Conservation (phyloP, 192 early-diverging fungal genomes). For the Lunasporangiospora selenospora region DNA sequence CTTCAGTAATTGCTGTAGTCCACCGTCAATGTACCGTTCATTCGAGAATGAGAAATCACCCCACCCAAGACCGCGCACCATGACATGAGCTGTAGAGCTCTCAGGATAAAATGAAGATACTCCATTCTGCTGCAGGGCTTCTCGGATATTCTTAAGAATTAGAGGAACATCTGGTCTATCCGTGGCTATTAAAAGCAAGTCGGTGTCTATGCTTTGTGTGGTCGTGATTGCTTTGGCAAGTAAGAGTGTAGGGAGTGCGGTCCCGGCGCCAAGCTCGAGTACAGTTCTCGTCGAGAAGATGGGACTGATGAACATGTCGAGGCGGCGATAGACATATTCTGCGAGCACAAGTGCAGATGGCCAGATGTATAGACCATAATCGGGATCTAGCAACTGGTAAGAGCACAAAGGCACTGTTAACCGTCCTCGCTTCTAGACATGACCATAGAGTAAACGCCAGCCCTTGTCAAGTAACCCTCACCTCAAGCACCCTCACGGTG, state of each 20-base stretch:
- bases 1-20: slow-evolving; percentile 46
- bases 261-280: slow-evolving; percentile 67
- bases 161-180: slow-evolving; percentile 47
- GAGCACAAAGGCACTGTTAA: no score
- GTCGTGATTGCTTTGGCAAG: slow-evolving; percentile 54
- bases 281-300: slow-evolving; percentile 13
- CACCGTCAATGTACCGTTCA: slow-evolving; percentile 8
- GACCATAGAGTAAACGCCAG: background rate
- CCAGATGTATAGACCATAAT: slow-evolving; percentile 76
- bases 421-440: no score
- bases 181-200: slow-evolving; percentile 50
- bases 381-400: slow-evolving; percentile 57
- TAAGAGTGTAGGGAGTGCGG: slow-evolving; percentile 67
- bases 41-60: slow-evolving; percentile 41
- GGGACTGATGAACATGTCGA: slow-evolving; percentile 35
- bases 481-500: slow-evolving; percentile 31
- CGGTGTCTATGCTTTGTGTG: background rate
- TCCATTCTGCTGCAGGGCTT: slow-evolving; percentile 36
- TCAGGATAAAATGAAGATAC: slow-evolving; percentile 20
- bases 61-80: slow-evolving; percentile 56
- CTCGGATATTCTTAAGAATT: slow-evolving; percentile 50
- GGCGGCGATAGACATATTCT: slow-evolving; percentile 57
- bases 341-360: slow-evolving; percentile 72
- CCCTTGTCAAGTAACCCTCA: background rate
- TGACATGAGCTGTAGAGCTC: slow-evolving; percentile 9